These are phyloP conservation scores for Choiromyces venosus DNA, from an alignment of 495 filamentous ascomycete species.

Conservation along the genomic window DNA sequence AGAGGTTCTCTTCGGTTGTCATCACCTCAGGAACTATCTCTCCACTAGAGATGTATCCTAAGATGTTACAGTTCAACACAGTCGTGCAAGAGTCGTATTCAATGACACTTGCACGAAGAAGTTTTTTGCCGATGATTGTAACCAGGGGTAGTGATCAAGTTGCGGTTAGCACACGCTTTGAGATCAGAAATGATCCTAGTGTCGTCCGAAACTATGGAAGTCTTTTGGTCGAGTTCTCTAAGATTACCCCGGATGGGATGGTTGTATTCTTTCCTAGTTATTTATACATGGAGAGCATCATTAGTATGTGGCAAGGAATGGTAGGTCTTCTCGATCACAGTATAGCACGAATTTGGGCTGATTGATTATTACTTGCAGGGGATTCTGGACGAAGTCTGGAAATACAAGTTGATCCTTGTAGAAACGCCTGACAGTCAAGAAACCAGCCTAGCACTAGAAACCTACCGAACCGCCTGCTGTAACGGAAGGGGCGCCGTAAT, in stretches of 20 bases:
- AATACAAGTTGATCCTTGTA: slow-evolving; percentile 96
- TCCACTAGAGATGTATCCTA: slow-evolving; percentile 97
- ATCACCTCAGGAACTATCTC: slow-evolving; percentile 98
- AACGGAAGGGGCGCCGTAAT: slow-evolving; percentile 92
- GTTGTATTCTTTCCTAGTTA: slow-evolving; percentile 99
- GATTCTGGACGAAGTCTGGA: slow-evolving; percentile 96
- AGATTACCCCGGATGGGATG: slow-evolving; percentile 91
- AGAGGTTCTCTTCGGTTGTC: slow-evolving; percentile 94
- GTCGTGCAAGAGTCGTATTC: slow-evolving; percentile 94
- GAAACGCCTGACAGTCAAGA: slow-evolving; percentile 98
- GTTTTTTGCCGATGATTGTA: slow-evolving; percentile 96
- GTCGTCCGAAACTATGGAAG: slow-evolving; percentile 95
- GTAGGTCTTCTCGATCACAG: slow-evolving; percentile 13
- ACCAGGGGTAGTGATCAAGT: slow-evolving; percentile 92
- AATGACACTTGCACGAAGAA: slow-evolving; percentile 92
- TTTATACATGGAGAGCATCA: slow-evolving; percentile 98
- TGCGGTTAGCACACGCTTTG: slow-evolving; percentile 81
- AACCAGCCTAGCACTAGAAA: slow-evolving; percentile 90
- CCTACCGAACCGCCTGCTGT: slow-evolving; percentile 93
- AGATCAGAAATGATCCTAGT: slow-evolving; percentile 87
- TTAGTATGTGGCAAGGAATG: slow-evolving; percentile 98
- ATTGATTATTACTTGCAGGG: slow-evolving; percentile 44
- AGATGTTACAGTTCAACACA: slow-evolving; percentile 88
- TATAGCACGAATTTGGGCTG: neutral
- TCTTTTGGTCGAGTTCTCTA: slow-evolving; percentile 85